These are phyloP conservation scores for Colletotrichum sp. DNA, from an alignment of 2,329 filamentous ascomycete species.

Conservation along the genomic window DNA sequence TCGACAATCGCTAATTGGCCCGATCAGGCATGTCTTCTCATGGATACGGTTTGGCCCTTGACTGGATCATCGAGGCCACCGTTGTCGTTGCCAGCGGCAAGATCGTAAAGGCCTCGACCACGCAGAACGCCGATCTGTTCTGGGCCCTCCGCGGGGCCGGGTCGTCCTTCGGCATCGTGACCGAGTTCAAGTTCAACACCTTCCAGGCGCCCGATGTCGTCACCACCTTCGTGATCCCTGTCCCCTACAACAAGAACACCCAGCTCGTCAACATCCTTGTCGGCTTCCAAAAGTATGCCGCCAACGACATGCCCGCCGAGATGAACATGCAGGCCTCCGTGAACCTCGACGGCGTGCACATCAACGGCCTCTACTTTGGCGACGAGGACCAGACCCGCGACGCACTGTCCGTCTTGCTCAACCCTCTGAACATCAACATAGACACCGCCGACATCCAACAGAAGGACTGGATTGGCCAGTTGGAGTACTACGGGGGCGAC, in stretches of 20 bases:
- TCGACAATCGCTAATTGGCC: not conserved
- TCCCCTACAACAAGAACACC: not conserved
- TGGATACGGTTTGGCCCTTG: slow-evolving; percentile 31
- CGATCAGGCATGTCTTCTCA: slow-evolving; percentile 17
- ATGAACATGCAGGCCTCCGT: slow-evolving; percentile 30
- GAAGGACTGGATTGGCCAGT: slow-evolving; percentile 27
- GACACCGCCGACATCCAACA: not conserved
- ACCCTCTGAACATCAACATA: not conserved
- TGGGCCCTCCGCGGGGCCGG: slow-evolving; percentile 48
- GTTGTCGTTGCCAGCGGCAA: slow-evolving; percentile 40
- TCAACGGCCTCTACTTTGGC: slow-evolving; percentile 34
- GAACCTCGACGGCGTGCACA: slow-evolving; percentile 14
- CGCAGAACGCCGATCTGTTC: slow-evolving; percentile 42
- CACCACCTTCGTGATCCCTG: slow-evolving; percentile 25
- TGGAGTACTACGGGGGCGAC: slow-evolving; percentile 18
- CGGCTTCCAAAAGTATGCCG: slow-evolving; percentile 28
- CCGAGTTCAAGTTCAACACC: slow-evolving; percentile 42
- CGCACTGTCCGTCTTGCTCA: slow-evolving; percentile 1
- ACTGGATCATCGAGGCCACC: slow-evolving; percentile 37
- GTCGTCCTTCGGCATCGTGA: slow-evolving; percentile 44
- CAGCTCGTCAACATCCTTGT: not conserved
- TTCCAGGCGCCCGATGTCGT: slow-evolving; percentile 36
- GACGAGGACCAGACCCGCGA: slow-evolving; percentile 9
- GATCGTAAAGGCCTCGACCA: slow-evolving; percentile 32
- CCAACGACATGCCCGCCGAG: slow-evolving; percentile 22